Base-by-base conservation (phyloP, 805 yeast genomes). In the Metschnikowia kofuensis region DNA sequence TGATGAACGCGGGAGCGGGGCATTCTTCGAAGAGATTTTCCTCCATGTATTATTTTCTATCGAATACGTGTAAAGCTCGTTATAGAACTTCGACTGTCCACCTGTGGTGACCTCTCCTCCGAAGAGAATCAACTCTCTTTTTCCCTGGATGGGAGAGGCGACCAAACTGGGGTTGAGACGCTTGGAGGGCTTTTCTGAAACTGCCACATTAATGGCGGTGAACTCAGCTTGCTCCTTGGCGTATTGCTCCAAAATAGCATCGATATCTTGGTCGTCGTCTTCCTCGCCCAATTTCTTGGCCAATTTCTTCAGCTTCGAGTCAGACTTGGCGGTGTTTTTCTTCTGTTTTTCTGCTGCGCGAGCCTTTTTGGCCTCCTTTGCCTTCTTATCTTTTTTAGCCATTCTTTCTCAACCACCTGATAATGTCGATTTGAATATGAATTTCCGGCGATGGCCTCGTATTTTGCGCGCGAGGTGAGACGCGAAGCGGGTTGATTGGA, bases 1-100 rank as follows among this genome's bases (percentile, higher is more conserved):
- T 0, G 97, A 89, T 0, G 96, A 87, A 53, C 99, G 74, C 1
- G 97, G 96, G 63, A 91, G 79, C 13, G 99, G 99, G 0, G 95
- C 68, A 62, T 92, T 92, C 58, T 87, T 87, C 1, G 96, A 89
- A 2, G 84, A 72, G 56, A 84, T 78, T 50, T 77, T 78, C 51
- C 89, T 79, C 99, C 99, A 92, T 21, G 72, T 79, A 60, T 86
- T 86, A 38, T 87, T 82, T 56, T 89, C 95, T 6, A 87, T 75
- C 7, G 87, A 73, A 67, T 85, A 91, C 2, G 85, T 76, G 61
- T 68, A 82, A 52, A 91, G 71, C 58, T 92, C 98, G 60, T 91
- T 92, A 73, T 83, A 87, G 65, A 92, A 92, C 56, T 74, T 77
- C 1, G 94, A 79, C 9, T 73, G 63, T 4, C 75, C 65, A 14